Evolutionary conservation across 1,284 basidiomycete genomes (phyloP), one percentile per base, ranked within the genome.

Genomic region (Stygiomarasmius scandens): DNA sequence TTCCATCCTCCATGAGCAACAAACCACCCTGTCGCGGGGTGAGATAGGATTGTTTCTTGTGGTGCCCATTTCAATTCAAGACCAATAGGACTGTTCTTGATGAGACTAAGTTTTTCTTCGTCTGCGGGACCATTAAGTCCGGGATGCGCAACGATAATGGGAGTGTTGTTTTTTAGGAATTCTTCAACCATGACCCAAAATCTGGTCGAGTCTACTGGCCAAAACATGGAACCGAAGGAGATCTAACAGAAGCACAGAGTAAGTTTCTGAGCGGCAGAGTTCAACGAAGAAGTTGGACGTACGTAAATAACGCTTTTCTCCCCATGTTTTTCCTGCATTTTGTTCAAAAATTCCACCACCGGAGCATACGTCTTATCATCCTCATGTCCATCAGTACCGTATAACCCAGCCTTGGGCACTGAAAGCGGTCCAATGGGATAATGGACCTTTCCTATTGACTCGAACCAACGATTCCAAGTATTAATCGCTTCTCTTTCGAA

Each of bases 1-100:
- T 55, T 55, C 54, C 54, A 55, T 23, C 54, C 54, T 22, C 54
- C 54, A 44, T 55, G 54, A 29, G 54, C 38, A 16, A 49, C 22
- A 27, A 55, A 55, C 54, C 54, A 55, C 16, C 54, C 54, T 11
- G 54, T 55, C 2, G 44, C 54, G 22, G 46, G 36, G 43, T 55
- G 54, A 4, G n/a, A 24, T n/a, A 55, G 27, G 1, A 55, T 49
- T 3, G 24, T 19, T n/a, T 55, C 46, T 19, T 55, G 54, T 6
- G 54, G 54, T n/a, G 34, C 27, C 54, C 54, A 55, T 2, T n/a
- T 3, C n/a, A 55, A 34, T 20, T 55, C 54, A 27, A 55, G 23
- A 9, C 29, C 54, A n/a, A 55, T 49, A 22, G 47, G 36, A 32
- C 54, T 49, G 36, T 41, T 34, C 9, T 22, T 19, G 10, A 64